A percentile compares a stretch with the other conserved stretches of the same genome.
phyloP scores from a whole-genome alignment of 306 rosid species.

The Ochetophila trinervis region DNA sequence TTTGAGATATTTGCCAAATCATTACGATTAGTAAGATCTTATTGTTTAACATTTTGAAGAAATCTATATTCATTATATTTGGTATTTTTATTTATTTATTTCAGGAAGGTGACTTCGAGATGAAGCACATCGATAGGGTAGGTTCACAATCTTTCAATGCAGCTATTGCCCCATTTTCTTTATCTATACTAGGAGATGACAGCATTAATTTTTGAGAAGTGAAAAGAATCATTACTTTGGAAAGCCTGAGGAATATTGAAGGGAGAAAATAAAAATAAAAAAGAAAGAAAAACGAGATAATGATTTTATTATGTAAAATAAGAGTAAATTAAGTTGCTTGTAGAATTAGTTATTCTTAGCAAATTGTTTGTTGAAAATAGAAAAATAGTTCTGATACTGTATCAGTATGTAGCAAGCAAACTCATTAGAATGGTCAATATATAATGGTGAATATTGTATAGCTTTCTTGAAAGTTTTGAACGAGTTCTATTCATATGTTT shows the following conservation, averaged over 20 bases:
- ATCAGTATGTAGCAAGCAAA: too few relatives aligned
- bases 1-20: background rate
- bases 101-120: constrained; percentile 68
- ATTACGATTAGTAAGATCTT: background rate
- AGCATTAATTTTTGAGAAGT: constrained; percentile 30
- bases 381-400: background rate
- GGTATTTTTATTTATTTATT: constrained; percentile 12
- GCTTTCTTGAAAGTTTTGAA: constrained; percentile 10
- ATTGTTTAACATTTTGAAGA: background rate
- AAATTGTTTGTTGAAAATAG: background rate
- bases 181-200: constrained; percentile 44
- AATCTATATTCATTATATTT: background rate
- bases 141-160: constrained; percentile 46
- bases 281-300: too few relatives aligned
- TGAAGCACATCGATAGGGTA: constrained; percentile 51
- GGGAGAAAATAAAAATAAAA: background rate
- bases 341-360: background rate
- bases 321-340: background rate
- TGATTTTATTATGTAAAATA: background rate
- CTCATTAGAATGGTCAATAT: constrained; percentile 8
- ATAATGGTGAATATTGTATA: constrained; percentile 18
- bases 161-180: constrained; percentile 57
- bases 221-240: background rate
- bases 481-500: background rate
- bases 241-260: background rate